Evolutionary conservation across 2,329 filamentous ascomycete genomes (phyloP).

Genomic region (Podosphaera fusca): DNA sequence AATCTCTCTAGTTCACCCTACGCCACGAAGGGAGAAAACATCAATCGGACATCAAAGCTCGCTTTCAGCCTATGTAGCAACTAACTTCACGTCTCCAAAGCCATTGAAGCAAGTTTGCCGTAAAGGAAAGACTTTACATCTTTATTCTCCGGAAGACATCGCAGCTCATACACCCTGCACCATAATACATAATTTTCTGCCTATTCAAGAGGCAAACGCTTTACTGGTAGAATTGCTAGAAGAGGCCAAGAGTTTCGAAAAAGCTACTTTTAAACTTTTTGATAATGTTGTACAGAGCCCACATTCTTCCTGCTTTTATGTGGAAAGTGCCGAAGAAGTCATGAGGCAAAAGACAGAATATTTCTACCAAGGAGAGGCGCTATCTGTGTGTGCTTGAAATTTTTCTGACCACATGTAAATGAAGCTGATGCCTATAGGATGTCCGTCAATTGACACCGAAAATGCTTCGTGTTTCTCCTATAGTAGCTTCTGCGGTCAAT

Average conservation of each 20-base stretch:
- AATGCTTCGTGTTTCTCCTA: slow-evolving; percentile 43
- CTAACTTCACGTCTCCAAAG: slow-evolving; percentile 3
- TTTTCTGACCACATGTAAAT: neutral
- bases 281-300: slow-evolving; percentile 68
- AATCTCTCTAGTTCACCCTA: slow-evolving; percentile 23
- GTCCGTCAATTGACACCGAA: slow-evolving; percentile 55
- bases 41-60: slow-evolving; percentile 37
- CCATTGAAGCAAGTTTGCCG: slow-evolving; percentile 32
- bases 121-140: slow-evolving; percentile 61
- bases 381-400: slow-evolving; percentile 27
- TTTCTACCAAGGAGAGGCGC: slow-evolving; percentile 56
- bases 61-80: slow-evolving; percentile 25
- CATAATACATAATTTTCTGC: slow-evolving; percentile 78
- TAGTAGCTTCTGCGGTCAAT: slow-evolving; percentile 58
- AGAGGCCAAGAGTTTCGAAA: slow-evolving; percentile 49
- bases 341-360: slow-evolving; percentile 54
- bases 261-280: slow-evolving; percentile 62
- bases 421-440: slow-evolving; percentile 24
- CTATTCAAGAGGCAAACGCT: slow-evolving; percentile 43
- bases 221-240: slow-evolving; percentile 53
- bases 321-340: slow-evolving; percentile 49
- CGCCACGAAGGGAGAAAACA: slow-evolving; percentile 11
- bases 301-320: slow-evolving; percentile 66
- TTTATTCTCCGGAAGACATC: slow-evolving; percentile 64
- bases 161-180: slow-evolving; percentile 71